These are phyloP conservation scores for Pleurotus platypus DNA, from an alignment of 768 basidiomycete genomes.

Conservation along the genomic window DNA sequence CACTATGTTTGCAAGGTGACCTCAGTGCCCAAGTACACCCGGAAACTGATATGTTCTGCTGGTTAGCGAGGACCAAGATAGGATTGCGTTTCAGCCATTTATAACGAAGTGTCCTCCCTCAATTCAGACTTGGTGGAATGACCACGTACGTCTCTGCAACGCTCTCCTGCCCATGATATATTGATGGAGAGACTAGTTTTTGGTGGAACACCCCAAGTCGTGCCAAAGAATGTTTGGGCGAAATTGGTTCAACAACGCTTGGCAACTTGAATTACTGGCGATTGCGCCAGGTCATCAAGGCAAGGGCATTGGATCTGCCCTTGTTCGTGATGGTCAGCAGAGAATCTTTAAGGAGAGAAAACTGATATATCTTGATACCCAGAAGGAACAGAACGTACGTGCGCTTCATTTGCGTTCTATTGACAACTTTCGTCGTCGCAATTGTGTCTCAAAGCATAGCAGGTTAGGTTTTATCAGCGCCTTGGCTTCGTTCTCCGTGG, in stretches of 20 bases:
- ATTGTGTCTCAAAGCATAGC: neutral
- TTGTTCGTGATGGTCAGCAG: slow-evolving; percentile 7
- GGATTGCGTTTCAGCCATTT: slow-evolving; percentile 4
- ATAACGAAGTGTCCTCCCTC: neutral
- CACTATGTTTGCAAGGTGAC: slow-evolving; percentile 7
- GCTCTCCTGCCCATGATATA: neutral
- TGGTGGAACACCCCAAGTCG: slow-evolving; percentile 4
- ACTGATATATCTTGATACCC: slow-evolving; percentile 6
- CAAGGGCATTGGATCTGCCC: slow-evolving; percentile 4
- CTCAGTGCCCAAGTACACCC: slow-evolving; percentile 5
- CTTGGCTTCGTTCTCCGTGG: slow-evolving; percentile 6
- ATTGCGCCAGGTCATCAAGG: slow-evolving; percentile 6
- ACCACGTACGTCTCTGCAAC: neutral
- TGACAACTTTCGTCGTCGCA: neutral
- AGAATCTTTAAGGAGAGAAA: slow-evolving; percentile 1
- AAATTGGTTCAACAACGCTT: slow-evolving; percentile 6
- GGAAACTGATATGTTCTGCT: slow-evolving; percentile 5
- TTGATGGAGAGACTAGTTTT: neutral
- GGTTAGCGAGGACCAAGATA: slow-evolving; percentile 3
- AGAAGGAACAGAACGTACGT: slow-evolving; percentile 5
- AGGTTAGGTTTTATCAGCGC: slow-evolving; percentile 7
- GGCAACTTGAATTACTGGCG: slow-evolving; percentile 7
- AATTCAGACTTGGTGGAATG: slow-evolving; percentile 2
- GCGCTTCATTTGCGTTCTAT: neutral
- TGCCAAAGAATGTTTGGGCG: slow-evolving; percentile 4